Conservation (phyloP, 1,139 yeast species). For the Nakaseomyces bracarensis region DNA sequence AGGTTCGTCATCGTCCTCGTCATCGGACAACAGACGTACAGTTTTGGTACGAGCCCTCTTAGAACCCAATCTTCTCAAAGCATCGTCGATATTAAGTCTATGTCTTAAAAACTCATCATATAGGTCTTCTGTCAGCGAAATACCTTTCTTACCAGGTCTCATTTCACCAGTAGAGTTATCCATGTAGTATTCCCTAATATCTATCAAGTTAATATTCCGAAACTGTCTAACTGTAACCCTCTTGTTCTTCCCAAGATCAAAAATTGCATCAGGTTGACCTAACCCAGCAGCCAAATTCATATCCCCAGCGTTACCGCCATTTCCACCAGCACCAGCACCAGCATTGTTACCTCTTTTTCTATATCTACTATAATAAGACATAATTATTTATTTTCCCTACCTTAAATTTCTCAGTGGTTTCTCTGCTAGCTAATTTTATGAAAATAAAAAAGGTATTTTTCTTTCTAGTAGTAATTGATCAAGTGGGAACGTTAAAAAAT, state of each 20-base stretch:
- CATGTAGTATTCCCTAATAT: conserved; percentile 71
- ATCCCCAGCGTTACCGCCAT: conserved; percentile 6
- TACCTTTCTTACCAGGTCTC: conserved; percentile 80
- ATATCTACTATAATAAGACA: conserved; percentile 31
- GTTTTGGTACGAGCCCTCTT: conserved; percentile 29
- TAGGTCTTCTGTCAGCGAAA: conserved; percentile 62
- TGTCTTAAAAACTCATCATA: conserved; percentile 52
- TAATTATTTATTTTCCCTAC: neutral
- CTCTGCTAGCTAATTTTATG: too few species aligned
- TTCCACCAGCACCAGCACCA: conserved; percentile 7
- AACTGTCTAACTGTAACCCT: conserved; percentile 64
- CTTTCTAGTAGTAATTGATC: too few species aligned
- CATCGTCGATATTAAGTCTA: conserved; percentile 50
- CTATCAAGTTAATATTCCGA: conserved; percentile 57
- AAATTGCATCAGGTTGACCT: conserved; percentile 27
- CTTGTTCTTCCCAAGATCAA: conserved; percentile 57
- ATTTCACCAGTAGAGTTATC: conserved; percentile 52
- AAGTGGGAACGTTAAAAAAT: too few species aligned
- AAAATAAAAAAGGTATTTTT: too few species aligned
- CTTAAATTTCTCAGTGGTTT: too few species aligned
- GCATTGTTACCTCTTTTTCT: conserved; percentile 15
- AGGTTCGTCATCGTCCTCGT: conserved; percentile 17
- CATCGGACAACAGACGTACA: conserved; percentile 22
- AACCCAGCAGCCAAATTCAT: conserved; percentile 13
- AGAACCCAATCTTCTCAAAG: conserved; percentile 44